Evolutionary conservation across 345 rosid genomes (phyloP), one percentile per base, ranked within the genome.

Genomic region (Eutrema japonicum): DNA sequence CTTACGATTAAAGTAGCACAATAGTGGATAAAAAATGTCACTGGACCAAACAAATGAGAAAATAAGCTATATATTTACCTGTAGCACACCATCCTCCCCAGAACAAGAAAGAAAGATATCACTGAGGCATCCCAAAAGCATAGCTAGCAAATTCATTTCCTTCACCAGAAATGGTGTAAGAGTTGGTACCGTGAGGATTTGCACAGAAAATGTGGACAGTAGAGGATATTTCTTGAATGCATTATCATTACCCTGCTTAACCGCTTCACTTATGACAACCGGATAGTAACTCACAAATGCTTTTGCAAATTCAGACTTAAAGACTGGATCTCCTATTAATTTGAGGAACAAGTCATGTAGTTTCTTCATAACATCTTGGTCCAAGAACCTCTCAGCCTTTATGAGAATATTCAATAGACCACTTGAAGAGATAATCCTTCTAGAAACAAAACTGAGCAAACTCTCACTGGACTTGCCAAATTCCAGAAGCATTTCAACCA

Each of bases 121-220:
- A 75, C 42, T 80, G 77, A 94, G 78, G 82, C 97, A 94, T 74
- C 89, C 89, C 70, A 91, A 81, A 59, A 91, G 85, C 81, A 87
- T 79, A 32, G 64, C 80, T 37, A 94, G 75, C 38, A 91, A 77
- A 76, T 88, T 81, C 91, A 79, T 83, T 85, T 92, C 96, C 81
- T 83, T 87, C 67, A 94, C 99, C 80, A 94, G 89, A 60, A 90
- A 84, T n/a, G 96, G 92, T 65, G 92, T 89, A 46, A 94, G 70
- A 66, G 96, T 88, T 59, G 96, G 96, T 68, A 94, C 99, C 1
- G 99, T 91, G 77, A 94, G 82, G 70, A 94, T 92, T 82, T 94
- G 99, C 62, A 89, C 99, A 55, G 99, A 92, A 78, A 94, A 94
- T 50, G 83, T 80, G 48, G 92, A 80, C 54, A 89, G 78, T 10